phyloP scores from a whole-genome alignment of 208 protist genomes.

The Trypanosoma platydactyli region DNA sequence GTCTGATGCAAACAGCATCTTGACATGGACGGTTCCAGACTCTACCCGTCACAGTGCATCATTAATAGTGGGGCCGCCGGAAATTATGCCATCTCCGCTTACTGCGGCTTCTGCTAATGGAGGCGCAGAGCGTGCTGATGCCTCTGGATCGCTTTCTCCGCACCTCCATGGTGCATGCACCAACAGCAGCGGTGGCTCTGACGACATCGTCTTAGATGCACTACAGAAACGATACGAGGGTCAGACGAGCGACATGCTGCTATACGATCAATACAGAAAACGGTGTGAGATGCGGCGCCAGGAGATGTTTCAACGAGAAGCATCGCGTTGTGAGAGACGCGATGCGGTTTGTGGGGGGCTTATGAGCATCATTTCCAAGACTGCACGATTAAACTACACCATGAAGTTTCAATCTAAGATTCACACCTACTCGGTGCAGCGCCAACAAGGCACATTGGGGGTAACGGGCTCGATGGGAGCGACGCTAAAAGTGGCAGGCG shows the following conservation, averaged over 20 bases:
- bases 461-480: neutral
- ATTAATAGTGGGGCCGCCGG: neutral
- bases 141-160: neutral
- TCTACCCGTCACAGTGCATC: neutral
- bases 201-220: neutral
- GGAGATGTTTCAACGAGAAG: neutral
- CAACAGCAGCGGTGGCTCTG: neutral
- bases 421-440: neutral
- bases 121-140: neutral
- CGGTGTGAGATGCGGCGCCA: neutral
- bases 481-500: no score
- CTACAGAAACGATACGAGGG: neutral
- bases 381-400: neutral
- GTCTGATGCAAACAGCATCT: conserved; percentile 14
- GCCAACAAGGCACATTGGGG: neutral
- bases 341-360: neutral
- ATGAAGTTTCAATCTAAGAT: conserved; percentile 17
- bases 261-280: conserved; percentile 12
- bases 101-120: no score
- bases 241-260: neutral
- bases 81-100: neutral
- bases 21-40: conserved; percentile 12
- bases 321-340: neutral
- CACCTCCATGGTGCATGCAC: neutral
- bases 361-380: conserved; percentile 6